Evolutionary conservation across 345 rosid genomes (phyloP), one percentile per base, ranked within the genome.

Genomic region (Litchi chinensis): DNA sequence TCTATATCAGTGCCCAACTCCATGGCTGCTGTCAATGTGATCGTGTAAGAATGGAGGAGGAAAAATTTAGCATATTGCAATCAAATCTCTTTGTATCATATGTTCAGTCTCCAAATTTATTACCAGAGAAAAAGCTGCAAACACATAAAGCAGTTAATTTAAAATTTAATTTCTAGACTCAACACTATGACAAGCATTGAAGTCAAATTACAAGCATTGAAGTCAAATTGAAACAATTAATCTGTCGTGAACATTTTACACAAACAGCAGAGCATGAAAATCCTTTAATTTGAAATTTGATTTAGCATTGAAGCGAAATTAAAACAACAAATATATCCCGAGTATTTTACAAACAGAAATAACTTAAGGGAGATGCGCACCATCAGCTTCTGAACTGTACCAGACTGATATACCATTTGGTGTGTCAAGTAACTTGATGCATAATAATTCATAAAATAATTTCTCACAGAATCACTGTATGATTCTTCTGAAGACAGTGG

Each of bases 351-450:
- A 37, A 71, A 60, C 62, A 57, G 32, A 77, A 50, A 70, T 66
- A 67, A 77, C 63, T 41, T 28, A 60, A 75, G 46, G 70, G 28
- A 77, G 77, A 71, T 43, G 43, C 92, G 52, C 81, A 96, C 99
- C 98, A 91, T 84, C 71, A 96, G 78, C 83, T 88, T 93, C 82
- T 90, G 89, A 77, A 94, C 80, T 64, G 86, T 76, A 65, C 97
- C 87, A 76, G 83, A 78, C 22, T 72, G 88, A 84, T 90, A 90
- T 75, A 94, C 93, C 92, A 94, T 91, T 73, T 94, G 94, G 80
- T 94, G 97, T 48, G 97, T 90, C 86, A 96, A 54, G 80, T 96
- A 96, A 83, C 91, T 90, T 46, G 90, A 79, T 82, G 90, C 83
- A 86, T 96, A 92, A 84, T 91, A 96, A 59, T 82, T 86, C 41